Percentiles rank a stretch among this genome's conserved stretches.
Conservation (phyloP, 495 filamentous ascomycete species). For the Podospora australis region DNA sequence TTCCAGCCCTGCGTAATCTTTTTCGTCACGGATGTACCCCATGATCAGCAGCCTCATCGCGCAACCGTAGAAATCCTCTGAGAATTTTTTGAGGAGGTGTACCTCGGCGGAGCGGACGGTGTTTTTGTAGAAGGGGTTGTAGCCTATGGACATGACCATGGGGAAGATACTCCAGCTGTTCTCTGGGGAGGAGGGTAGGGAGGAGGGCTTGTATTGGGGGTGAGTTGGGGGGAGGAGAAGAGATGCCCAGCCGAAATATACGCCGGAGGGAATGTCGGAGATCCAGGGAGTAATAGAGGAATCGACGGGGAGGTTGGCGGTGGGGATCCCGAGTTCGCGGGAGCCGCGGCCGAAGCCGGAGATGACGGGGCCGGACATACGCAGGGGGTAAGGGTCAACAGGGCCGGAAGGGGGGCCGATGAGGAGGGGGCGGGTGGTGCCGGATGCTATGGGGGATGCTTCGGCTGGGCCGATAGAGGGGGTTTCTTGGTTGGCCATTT, state of each 20-base stretch:
- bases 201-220: slow-evolving; percentile 23
- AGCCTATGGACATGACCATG: slow-evolving; percentile 93
- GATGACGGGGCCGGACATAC: slow-evolving; percentile 75
- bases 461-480: too few relatives aligned
- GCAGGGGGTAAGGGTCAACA: slow-evolving; percentile 69
- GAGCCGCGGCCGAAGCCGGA: slow-evolving; percentile 90
- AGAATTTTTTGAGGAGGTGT: slow-evolving; percentile 74
- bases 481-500: too few relatives aligned
- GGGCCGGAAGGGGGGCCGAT: slow-evolving; percentile 68
- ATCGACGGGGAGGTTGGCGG: slow-evolving; percentile 88
- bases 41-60: slow-evolving; percentile 71
- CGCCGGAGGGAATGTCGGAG: slow-evolving; percentile 61
- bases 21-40: slow-evolving; percentile 84
- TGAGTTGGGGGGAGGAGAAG: slow-evolving; percentile 45
- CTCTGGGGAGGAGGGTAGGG: slow-evolving; percentile 2
- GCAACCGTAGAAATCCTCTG: slow-evolving; percentile 74
- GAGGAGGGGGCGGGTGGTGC: slow-evolving; percentile 46
- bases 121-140: slow-evolving; percentile 93
- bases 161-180: slow-evolving; percentile 50
- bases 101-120: slow-evolving; percentile 78
- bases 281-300: slow-evolving; percentile 60
- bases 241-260: slow-evolving; percentile 88
- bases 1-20: slow-evolving; percentile 78
- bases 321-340: slow-evolving; percentile 93
- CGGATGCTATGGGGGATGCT: not conserved